Evolutionary conservation across 2,329 filamentous ascomycete genomes (phyloP).

Genomic region (Bipolaris zeicola): DNA sequence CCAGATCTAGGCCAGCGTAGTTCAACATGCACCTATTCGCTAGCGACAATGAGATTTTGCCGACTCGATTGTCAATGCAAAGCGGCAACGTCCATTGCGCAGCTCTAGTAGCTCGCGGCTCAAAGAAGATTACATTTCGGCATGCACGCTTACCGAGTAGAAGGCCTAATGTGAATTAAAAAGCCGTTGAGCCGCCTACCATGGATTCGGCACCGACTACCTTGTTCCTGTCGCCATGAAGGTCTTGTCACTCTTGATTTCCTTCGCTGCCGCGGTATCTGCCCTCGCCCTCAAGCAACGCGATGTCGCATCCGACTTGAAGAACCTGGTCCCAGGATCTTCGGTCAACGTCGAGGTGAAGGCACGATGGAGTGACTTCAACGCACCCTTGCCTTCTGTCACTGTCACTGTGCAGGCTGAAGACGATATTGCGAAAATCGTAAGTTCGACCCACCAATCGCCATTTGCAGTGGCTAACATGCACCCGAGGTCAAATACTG

Average conservation of each 20-base stretch:
- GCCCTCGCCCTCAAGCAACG: slow-evolving; percentile 19
- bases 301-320: slow-evolving; percentile 19
- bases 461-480: neutral
- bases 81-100: neutral
- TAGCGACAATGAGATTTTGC: neutral
- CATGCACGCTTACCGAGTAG: neutral
- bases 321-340: slow-evolving; percentile 19
- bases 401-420: slow-evolving; percentile 30
- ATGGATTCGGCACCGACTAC: slow-evolving; percentile 8
- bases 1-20: slow-evolving; percentile 1
- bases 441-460: slow-evolving; percentile 9
- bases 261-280: slow-evolving; percentile 14
- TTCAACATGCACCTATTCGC: neutral
- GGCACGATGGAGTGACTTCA: slow-evolving; percentile 33
- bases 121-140: neutral
- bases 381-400: slow-evolving; percentile 23
- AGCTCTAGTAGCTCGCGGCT: neutral
- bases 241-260: slow-evolving; percentile 17
- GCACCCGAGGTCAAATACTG: slow-evolving; percentile 31
- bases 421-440: slow-evolving; percentile 27
- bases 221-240: slow-evolving; percentile 16
- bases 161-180: slow-evolving; percentile 8
- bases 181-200: slow-evolving; percentile 3
- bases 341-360: slow-evolving; percentile 19
- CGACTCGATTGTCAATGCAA: neutral